A percentile compares a stretch with the other conserved stretches of the same genome.
These are phyloP conservation scores for Oidiodendron maius DNA, from an alignment of 495 filamentous ascomycete species.

Conservation along the genomic window DNA sequence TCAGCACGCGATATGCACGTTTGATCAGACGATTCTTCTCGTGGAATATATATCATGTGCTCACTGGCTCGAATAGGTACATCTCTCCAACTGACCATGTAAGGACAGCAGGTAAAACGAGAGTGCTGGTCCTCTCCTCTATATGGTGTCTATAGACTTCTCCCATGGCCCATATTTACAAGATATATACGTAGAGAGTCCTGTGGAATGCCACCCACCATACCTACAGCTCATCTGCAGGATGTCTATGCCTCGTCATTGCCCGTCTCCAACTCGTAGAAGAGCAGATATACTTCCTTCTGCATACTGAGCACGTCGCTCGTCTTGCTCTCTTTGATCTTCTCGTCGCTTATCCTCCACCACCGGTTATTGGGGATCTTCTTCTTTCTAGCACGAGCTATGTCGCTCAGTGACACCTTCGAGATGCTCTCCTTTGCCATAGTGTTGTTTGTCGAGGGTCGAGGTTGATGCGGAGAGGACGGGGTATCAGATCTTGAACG, in stretches of 20 bases:
- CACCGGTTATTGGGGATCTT: slow-evolving; percentile 68
- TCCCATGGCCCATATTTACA: too few relatives aligned
- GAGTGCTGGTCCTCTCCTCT: too few relatives aligned
- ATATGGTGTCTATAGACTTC: too few relatives aligned
- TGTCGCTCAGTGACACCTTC: slow-evolving; percentile 5
- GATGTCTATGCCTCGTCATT: slow-evolving; percentile 3
- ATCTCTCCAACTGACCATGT: too few relatives aligned
- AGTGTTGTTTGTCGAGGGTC: neutral
- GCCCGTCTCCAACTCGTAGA: slow-evolving; percentile 70
- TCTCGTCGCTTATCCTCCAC: slow-evolving; percentile 99
- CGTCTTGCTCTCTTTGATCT: slow-evolving; percentile 89
- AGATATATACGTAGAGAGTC: too few relatives aligned
- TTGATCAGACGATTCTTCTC: too few relatives aligned
- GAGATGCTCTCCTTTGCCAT: neutral
- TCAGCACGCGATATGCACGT: too few relatives aligned
- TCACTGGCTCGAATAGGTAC: too few relatives aligned
- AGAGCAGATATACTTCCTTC: slow-evolving; percentile 90
- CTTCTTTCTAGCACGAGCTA: slow-evolving; percentile 11
- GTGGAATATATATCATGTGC: too few relatives aligned
- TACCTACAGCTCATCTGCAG: neutral
- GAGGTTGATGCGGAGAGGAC: neutral
- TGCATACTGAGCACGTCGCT: slow-evolving; percentile 90
- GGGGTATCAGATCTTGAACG: slow-evolving; percentile 7
- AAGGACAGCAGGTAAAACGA: too few relatives aligned
- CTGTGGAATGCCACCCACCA: too few relatives aligned